Percentiles rank a stretch among this genome's conserved stretches.
Conservation (phyloP, 2,329 filamentous ascomycete species). For the Trichoderma afroharzianum region DNA sequence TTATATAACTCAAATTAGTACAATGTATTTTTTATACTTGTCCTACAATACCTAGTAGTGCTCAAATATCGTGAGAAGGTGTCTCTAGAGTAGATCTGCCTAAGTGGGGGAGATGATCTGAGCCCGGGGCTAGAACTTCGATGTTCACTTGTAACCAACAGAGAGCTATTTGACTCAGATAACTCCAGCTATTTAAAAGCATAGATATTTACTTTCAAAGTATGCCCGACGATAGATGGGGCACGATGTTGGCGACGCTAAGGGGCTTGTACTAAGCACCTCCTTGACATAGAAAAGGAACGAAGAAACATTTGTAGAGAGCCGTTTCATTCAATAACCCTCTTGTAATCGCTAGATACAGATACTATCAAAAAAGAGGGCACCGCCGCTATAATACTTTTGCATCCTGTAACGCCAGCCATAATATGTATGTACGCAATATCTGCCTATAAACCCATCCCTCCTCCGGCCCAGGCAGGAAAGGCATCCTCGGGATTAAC, state of each 20-base stretch:
- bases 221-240: background rate
- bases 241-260: background rate
- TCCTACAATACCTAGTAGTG: background rate
- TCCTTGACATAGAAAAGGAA: background rate
- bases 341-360: background rate
- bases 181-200: background rate
- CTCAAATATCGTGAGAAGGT: background rate
- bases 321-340: background rate
- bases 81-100: background rate
- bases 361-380: background rate
- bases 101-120: background rate
- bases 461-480: slow-evolving; percentile 36
- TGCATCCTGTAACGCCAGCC: slow-evolving; percentile 22
- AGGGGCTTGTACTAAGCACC: background rate
- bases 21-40: background rate
- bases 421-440: slow-evolving; percentile 17
- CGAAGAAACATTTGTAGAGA: background rate
- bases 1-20: no score
- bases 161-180: background rate
- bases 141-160: background rate
- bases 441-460: slow-evolving; percentile 31
- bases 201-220: background rate
- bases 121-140: background rate
- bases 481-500: slow-evolving; percentile 28
- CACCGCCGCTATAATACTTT: slow-evolving; percentile 11